These are phyloP conservation scores for Anisodus acutangulus DNA, from an alignment of 257 asterid species.

Conservation along the genomic window DNA sequence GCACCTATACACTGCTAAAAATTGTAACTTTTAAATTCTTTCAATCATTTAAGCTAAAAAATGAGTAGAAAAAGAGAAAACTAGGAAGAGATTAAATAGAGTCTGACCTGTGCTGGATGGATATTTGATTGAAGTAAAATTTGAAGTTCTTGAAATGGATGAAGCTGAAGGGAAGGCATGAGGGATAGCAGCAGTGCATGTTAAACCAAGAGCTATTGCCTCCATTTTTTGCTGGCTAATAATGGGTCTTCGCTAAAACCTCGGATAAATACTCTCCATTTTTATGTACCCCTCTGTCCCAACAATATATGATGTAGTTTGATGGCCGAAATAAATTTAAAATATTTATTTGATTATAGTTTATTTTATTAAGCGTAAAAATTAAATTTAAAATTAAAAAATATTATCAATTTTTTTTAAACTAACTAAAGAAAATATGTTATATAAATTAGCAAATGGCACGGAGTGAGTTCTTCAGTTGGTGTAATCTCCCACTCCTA, in stretches of 20 bases:
- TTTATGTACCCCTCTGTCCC: too few relatives aligned
- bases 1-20: constrained; percentile 47
- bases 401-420: too few relatives aligned
- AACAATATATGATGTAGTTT: too few relatives aligned
- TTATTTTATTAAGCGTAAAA: too few relatives aligned
- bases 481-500: too few relatives aligned
- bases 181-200: constrained; percentile 35
- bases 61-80: not conserved
- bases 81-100: too few relatives aligned
- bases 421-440: too few relatives aligned
- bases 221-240: constrained; percentile 47
- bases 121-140: constrained; percentile 46
- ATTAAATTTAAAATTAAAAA: too few relatives aligned
- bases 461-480: too few relatives aligned
- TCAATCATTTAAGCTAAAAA: constrained; percentile 3
- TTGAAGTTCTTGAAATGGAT: constrained; percentile 35
- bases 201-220: constrained; percentile 47
- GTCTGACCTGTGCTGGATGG: constrained; percentile 36
- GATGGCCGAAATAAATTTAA: too few relatives aligned
- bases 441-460: too few relatives aligned
- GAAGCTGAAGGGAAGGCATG: constrained; percentile 19
- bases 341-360: too few relatives aligned
- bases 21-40: not conserved
- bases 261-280: not conserved
- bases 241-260: not conserved